phyloP scores from a whole-genome alignment of 2,329 filamentous ascomycete species.

The Epichloe amarillans region DNA sequence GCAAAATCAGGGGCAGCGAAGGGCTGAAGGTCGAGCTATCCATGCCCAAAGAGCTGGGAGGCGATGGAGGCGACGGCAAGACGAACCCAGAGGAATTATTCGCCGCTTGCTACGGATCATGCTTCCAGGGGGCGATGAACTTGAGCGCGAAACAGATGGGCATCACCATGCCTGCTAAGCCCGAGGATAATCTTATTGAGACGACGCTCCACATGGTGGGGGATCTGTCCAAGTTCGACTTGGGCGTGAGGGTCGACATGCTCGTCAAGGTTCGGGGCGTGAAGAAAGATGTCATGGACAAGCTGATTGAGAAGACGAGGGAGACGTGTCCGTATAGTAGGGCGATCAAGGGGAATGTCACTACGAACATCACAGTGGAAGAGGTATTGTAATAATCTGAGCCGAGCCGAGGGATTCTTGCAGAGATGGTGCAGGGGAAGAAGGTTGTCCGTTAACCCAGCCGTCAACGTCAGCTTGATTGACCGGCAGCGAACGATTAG shows the following conservation, averaged over 20 bases:
- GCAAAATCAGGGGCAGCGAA: constrained; percentile 14
- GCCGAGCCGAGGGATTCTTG: no score
- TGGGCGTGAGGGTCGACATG: constrained; percentile 30
- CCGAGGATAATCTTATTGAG: constrained; percentile 25
- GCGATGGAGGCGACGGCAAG: constrained; percentile 24
- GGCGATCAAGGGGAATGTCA: constrained; percentile 14
- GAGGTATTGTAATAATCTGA: neutral
- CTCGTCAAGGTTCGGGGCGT: constrained; percentile 22
- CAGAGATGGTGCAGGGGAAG: no score
- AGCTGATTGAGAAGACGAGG: constrained; percentile 14
- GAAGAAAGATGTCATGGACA: constrained; percentile 12
- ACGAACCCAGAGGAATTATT: constrained; percentile 35
- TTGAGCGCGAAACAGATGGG: constrained; percentile 25
- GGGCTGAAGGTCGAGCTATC: constrained; percentile 21
- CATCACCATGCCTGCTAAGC: constrained; percentile 25
- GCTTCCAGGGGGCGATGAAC: constrained; percentile 33
- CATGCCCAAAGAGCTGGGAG: constrained; percentile 30
- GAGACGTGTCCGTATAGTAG: constrained; percentile 17
- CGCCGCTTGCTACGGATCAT: constrained; percentile 32
- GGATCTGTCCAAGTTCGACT: constrained; percentile 28
- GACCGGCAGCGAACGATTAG: no score
- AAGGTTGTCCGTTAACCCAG: no score
- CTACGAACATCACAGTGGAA: constrained; percentile 13
- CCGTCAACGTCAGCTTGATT: no score
- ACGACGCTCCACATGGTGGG: constrained; percentile 29